Conservation (phyloP, 805 yeast genomes). For the Candida tallmaniae region DNA sequence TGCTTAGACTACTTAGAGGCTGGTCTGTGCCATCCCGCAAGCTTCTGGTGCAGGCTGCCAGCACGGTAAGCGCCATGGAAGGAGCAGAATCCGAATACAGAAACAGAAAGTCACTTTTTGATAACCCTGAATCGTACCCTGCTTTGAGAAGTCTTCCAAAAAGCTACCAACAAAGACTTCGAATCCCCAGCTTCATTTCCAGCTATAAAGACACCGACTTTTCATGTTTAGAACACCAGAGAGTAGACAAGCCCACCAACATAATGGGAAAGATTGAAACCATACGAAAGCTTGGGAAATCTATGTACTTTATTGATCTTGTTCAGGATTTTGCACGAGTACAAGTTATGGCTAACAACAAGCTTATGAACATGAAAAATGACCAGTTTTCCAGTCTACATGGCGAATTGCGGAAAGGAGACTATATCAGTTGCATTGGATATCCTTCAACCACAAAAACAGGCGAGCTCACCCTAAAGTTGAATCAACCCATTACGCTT, state of each 20-base stretch:
- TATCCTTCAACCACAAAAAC: slow-evolving; percentile 68
- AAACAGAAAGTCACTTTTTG: slow-evolving; percentile 10
- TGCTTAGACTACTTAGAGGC: too few species aligned
- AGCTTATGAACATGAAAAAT: slow-evolving; percentile 36
- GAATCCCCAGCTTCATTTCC: slow-evolving; percentile 8
- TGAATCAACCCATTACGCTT: slow-evolving; percentile 44
- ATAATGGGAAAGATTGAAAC: slow-evolving; percentile 55
- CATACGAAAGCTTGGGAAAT: slow-evolving; percentile 64
- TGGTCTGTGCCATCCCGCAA: too few species aligned
- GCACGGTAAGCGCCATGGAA: too few species aligned
- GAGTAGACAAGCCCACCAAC: slow-evolving; percentile 4
- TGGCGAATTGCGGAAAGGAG: slow-evolving; percentile 60
- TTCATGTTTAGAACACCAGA: slow-evolving; percentile 3
- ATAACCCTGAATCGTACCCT: too few species aligned
- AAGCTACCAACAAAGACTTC: slow-evolving; percentile 2
- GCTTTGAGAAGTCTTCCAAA: slow-evolving; percentile 4
- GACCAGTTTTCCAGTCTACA: slow-evolving; percentile 41
- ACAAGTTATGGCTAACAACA: slow-evolving; percentile 60
- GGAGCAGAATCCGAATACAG: too few species aligned
- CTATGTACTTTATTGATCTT: slow-evolving; percentile 65
- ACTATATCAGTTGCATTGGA: slow-evolving; percentile 63
- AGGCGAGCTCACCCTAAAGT: slow-evolving; percentile 73
- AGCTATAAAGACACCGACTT: slow-evolving; percentile 4
- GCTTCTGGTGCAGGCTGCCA: too few species aligned
- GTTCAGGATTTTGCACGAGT: slow-evolving; percentile 53